These are phyloP conservation scores for Picochlorum sp. DNA, from an alignment of 139 green algal genomes.

Conservation along the genomic window DNA sequence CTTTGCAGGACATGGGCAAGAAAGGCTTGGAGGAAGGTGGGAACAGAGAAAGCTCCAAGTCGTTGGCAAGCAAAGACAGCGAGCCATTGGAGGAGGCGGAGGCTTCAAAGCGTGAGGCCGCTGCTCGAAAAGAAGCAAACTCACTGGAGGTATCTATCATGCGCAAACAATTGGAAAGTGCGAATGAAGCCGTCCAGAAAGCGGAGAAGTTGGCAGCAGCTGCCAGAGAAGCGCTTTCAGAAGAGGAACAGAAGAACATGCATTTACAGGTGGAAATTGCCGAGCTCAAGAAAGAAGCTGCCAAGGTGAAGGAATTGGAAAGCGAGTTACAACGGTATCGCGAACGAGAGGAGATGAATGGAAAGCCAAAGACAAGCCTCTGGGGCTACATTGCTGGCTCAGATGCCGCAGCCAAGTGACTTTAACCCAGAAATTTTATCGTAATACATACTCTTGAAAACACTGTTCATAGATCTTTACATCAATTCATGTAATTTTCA, in stretches of 20 bases:
- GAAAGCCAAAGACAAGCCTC: conserved; percentile 14
- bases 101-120: conserved; percentile 23
- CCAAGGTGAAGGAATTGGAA: conserved; percentile 34
- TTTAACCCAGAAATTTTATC: not conserved
- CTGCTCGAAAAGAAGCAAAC: conserved; percentile 49
- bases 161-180: conserved; percentile 54
- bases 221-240: conserved; percentile 23
- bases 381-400: conserved; percentile 32
- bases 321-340: conserved; percentile 25
- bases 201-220: conserved; percentile 19
- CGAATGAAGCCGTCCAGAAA: conserved; percentile 35
- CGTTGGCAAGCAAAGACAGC: not conserved
- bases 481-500: conserved; percentile 2
- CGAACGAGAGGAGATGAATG: not conserved
- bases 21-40: not conserved
- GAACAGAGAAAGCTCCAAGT: not conserved
- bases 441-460: not conserved
- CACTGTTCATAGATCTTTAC: not conserved
- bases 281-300: conserved; percentile 32
- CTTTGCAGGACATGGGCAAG: not conserved
- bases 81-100: conserved; percentile 17
- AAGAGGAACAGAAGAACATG: conserved; percentile 39
- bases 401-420: conserved; percentile 5
- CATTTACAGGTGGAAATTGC: conserved; percentile 49
- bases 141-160: conserved; percentile 62